Evolutionary conservation across 1,139 yeast genomes (phyloP).

Genomic region (Magnusiomyces ingens): DNA sequence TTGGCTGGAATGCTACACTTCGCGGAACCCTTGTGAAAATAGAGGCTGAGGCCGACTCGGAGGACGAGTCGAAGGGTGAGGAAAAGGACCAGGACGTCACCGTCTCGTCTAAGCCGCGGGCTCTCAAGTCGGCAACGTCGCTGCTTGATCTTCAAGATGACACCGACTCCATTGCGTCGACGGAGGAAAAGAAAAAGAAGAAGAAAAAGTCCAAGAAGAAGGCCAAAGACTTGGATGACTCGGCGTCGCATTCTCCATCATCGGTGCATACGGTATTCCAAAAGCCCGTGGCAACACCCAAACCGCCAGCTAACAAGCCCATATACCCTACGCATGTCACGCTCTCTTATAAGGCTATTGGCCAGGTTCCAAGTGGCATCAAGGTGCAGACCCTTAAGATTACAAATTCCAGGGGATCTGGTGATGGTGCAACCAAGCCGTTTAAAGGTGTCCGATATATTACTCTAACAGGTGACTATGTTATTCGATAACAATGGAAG

Average conservation of each 20-base stretch:
- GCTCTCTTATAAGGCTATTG: slow-evolving; percentile 55
- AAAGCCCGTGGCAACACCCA: neutral
- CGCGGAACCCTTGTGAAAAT: slow-evolving; percentile 44
- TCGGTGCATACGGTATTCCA: neutral
- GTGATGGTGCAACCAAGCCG: slow-evolving; percentile 58
- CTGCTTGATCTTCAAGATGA: neutral
- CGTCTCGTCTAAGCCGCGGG: neutral
- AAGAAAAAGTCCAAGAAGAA: slow-evolving; percentile 8
- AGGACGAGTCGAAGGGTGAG: slow-evolving; percentile 4
- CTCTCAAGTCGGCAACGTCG: too few species aligned
- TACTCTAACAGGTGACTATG: slow-evolving; percentile 57
- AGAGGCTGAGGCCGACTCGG: slow-evolving; percentile 8
- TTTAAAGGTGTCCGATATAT: slow-evolving; percentile 88
- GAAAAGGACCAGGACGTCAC: neutral
- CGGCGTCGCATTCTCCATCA: neutral
- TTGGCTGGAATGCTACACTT: slow-evolving; percentile 65
- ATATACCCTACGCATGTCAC: slow-evolving; percentile 48
- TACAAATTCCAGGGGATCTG: slow-evolving; percentile 49
- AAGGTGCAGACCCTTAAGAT: slow-evolving; percentile 63
- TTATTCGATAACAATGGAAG: slow-evolving; percentile 36
- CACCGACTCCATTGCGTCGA: neutral
- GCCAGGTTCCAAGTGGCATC: slow-evolving; percentile 70
- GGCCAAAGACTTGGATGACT: neutral
- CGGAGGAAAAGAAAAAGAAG: slow-evolving; percentile 8
- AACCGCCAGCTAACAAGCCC: slow-evolving; percentile 13